These are phyloP conservation scores for Melampsora larici-populina DNA, from an alignment of 1,284 basidiomycete genomes.

Conservation along the genomic window DNA sequence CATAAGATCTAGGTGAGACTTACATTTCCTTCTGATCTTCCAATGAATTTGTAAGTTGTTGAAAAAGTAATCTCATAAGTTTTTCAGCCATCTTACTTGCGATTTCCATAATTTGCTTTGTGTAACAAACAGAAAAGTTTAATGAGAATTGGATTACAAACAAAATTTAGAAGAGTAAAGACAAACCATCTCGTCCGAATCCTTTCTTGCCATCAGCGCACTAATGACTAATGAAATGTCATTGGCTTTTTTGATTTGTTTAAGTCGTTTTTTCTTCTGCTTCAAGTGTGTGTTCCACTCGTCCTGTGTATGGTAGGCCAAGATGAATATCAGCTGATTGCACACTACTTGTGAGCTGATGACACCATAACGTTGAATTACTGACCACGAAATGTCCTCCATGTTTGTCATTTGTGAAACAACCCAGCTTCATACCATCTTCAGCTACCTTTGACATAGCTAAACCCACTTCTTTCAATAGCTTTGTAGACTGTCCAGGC, in stretches of 20 bases:
- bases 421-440: conserved; percentile 59
- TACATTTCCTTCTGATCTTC: conserved; percentile 81
- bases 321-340: too few species aligned
- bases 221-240: conserved; percentile 77
- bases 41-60: conserved; percentile 83
- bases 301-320: background rate
- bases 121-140: too few species aligned
- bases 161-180: background rate
- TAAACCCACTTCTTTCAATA: conserved; percentile 12
- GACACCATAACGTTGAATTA: too few species aligned
- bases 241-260: conserved; percentile 58
- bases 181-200: conserved; percentile 67
- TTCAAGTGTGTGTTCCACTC: conserved; percentile 58
- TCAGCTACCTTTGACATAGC: background rate
- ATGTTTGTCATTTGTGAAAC: conserved; percentile 71
- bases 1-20: background rate
- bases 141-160: background rate
- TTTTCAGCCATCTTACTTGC: conserved; percentile 80
- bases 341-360: too few species aligned
- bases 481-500: conserved; percentile 4
- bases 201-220: conserved; percentile 77
- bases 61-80: conserved; percentile 78
- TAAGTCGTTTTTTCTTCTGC: background rate
- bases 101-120: conserved; percentile 12
- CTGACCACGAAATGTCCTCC: conserved; percentile 69